Evolutionary conservation across 75 land plant species (phyloP), one percentile per base, ranked within the genome.

Genomic region (Chamaecyparis obtusa): DNA sequence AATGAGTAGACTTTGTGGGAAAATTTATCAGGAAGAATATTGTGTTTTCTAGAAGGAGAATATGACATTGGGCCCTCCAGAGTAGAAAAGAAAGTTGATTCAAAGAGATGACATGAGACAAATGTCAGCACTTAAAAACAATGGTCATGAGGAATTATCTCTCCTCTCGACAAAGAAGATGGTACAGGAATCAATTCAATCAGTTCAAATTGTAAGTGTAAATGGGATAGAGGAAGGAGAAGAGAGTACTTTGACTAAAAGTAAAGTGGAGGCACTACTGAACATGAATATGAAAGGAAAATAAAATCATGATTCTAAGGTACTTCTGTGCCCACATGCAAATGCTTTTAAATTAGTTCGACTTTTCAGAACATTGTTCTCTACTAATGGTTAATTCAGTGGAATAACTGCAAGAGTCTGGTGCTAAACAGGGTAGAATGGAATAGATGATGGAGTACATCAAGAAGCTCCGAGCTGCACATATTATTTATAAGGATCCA

Each of bases 401-500:
- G 33, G 77, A 9, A 55, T 49, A 55, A 55, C 13, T 55, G 14
- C 19, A 27, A 27, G 46, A 51, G 8, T 9, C 87, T 89, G 37
- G 71, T 35, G 44, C 39, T 60, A 51, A 55, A 71, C 90, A 92
- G 93, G 92, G 93, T 37, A 92, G 87, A 85, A 87, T 87, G 24
- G 93, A 92, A 48, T 90, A 92, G 83, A 92, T 92, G 93, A 92
- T 92, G 92, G 93, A 92, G 24, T 91, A 92, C 87, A 92, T 92
- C 33, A 92, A 87, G 81, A 92, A 86, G 84, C 93, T 92, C 27
- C 91, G 93, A 79, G 83, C 86, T 30, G 85, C 35, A 49, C 78
- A 87, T n/a, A 72, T 85, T 32, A 43, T 39, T 46, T 87, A 92
- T 49, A 87, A 91, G 17, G 85, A 89, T 30, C 88, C 89, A 32